These are phyloP conservation scores for Amauroascus niger DNA, from an alignment of 2,329 filamentous ascomycete species.

Conservation along the genomic window DNA sequence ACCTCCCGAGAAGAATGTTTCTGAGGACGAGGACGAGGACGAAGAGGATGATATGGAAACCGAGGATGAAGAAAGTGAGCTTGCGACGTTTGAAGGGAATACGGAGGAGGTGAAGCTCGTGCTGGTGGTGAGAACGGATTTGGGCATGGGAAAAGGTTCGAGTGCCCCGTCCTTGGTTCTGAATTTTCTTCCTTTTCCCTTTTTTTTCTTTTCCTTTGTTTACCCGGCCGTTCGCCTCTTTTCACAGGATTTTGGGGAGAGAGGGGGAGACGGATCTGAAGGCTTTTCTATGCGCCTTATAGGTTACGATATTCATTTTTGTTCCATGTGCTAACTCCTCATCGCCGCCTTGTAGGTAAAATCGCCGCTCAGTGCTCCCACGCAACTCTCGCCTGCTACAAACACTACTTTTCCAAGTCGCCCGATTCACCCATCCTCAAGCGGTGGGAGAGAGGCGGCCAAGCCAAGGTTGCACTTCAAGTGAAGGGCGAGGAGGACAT, in stretches of 20 bases:
- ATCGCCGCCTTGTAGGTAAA: conserved; percentile 55
- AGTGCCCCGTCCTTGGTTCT: neutral
- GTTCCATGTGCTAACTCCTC: conserved; percentile 7
- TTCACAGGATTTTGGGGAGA: no score
- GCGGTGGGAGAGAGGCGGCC: conserved; percentile 77
- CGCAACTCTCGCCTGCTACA: conserved; percentile 97
- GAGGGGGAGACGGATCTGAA: no score
- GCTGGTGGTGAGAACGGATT: conserved; percentile 80
- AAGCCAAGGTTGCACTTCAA: conserved; percentile 90
- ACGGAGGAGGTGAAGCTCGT: conserved; percentile 88
- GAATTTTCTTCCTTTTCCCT: no score
- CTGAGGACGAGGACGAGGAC: conserved; percentile 25
- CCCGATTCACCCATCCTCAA: conserved; percentile 53
- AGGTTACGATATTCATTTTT: neutral
- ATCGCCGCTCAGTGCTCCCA: conserved; percentile 93
- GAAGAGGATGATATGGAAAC: conserved; percentile 51
- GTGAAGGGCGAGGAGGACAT: conserved; percentile 72
- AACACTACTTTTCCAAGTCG: conserved; percentile 56
- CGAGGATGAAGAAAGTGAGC: conserved; percentile 47
- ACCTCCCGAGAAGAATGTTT: conserved; percentile 31
- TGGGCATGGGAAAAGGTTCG: conserved; percentile 94
- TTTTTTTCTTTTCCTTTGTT: no score
- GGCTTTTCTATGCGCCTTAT: no score
- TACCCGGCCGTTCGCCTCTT: no score
- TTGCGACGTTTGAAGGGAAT: conserved; percentile 43